phyloP scores from a whole-genome alignment of 2,329 filamentous ascomycete genomes.

The Thielaviopsis musarum region DNA sequence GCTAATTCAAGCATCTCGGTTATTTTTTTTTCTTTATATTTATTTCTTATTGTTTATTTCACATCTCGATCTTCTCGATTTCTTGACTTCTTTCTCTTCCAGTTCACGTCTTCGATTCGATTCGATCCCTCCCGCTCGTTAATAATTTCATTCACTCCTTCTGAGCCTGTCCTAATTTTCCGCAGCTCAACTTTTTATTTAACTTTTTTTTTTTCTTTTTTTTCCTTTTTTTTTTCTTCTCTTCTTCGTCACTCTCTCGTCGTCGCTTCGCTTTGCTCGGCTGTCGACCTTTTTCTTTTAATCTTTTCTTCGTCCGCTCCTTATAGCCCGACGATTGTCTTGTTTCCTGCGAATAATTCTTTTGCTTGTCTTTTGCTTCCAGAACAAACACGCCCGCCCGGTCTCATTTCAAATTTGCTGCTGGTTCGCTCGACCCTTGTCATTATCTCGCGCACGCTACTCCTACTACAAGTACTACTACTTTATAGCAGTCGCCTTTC shows the following conservation, averaged over 20 bases:
- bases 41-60: too few species aligned
- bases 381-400: not conserved
- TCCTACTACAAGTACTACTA: not conserved
- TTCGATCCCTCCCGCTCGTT: too few species aligned
- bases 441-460: not conserved
- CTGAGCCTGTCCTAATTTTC: too few species aligned
- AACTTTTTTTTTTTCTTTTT: not conserved
- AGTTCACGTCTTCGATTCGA: too few species aligned
- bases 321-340: not conserved
- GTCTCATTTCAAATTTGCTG: not conserved
- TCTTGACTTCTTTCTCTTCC: too few species aligned
- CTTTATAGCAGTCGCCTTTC: too few species aligned
- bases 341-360: not conserved
- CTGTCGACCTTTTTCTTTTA: not conserved
- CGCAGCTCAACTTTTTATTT: not conserved
- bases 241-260: not conserved
- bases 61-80: too few species aligned
- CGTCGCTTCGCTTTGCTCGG: not conserved
- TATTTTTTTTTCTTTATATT: too few species aligned
- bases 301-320: not conserved
- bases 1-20: too few species aligned
- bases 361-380: not conserved
- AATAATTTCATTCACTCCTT: too few species aligned
- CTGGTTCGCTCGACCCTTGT: not conserved
- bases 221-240: not conserved